Evolutionary conservation across 257 asterid species (phyloP).

Genomic region (Salvia rosmarinus): DNA sequence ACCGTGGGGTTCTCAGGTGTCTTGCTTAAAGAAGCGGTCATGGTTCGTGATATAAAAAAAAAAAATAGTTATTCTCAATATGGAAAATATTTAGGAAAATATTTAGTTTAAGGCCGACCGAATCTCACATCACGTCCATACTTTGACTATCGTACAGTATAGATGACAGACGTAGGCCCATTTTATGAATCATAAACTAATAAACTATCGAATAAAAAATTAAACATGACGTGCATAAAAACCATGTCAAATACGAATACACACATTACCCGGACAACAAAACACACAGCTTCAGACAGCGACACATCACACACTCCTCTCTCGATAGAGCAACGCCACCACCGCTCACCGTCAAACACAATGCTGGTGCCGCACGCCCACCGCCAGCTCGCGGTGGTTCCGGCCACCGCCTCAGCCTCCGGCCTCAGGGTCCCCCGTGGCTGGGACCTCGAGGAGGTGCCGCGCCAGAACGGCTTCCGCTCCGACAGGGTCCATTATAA

Average conservation of each 20-base stretch:
- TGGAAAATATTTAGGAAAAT: too few relatives aligned
- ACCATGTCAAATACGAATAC: neutral
- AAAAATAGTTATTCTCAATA: too few relatives aligned
- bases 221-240: neutral
- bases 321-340: conserved; percentile 37
- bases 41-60: too few relatives aligned
- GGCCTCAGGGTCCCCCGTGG: conserved; percentile 52
- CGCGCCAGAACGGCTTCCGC: conserved; percentile 53
- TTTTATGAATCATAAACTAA: neutral
- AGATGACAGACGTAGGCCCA: neutral
- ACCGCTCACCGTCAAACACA: conserved; percentile 37
- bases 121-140: neutral
- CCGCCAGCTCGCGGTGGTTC: conserved; percentile 43
- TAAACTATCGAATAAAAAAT: neutral
- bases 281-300: conserved; percentile 12
- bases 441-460: conserved; percentile 67
- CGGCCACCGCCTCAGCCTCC: conserved; percentile 19
- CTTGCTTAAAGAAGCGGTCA: too few relatives aligned
- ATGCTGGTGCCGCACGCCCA: conserved; percentile 43
- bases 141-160: neutral
- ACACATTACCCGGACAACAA: neutral
- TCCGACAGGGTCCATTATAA: conserved; percentile 54
- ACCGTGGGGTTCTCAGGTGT: too few relatives aligned
- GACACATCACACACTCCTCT: conserved; percentile 27
- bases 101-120: neutral